These are phyloP conservation scores for Artemisia annua DNA, from an alignment of 129 eudicot species.

Conservation along the genomic window DNA sequence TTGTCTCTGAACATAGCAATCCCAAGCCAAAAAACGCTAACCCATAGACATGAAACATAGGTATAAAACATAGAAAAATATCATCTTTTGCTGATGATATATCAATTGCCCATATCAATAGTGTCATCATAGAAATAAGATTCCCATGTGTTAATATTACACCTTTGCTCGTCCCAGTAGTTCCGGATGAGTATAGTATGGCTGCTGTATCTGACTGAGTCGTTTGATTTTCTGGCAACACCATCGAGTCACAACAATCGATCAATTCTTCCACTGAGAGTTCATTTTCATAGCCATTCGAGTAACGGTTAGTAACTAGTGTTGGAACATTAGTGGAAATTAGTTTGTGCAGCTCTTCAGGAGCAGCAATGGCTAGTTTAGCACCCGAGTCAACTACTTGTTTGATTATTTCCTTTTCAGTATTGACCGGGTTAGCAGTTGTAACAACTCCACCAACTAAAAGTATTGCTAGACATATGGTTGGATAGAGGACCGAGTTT, in stretches of 20 bases:
- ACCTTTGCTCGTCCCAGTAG: slow-evolving; percentile 80
- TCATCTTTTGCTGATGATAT: slow-evolving; percentile 49
- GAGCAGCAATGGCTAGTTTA: slow-evolving; percentile 52
- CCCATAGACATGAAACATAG: slow-evolving; percentile 79
- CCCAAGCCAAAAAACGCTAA: slow-evolving; percentile 63
- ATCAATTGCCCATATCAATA: slow-evolving; percentile 53
- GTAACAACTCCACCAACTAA: slow-evolving; percentile 65
- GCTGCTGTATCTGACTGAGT: slow-evolving; percentile 69
- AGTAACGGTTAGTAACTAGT: slow-evolving; percentile 41
- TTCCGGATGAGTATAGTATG: slow-evolving; percentile 70
- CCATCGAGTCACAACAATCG: slow-evolving; percentile 38
- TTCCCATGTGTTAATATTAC: slow-evolving; percentile 61
- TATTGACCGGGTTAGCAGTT: slow-evolving; percentile 72
- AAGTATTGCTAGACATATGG: slow-evolving; percentile 63
- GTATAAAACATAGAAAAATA: slow-evolving; percentile 63
- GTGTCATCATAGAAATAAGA: slow-evolving; percentile 40
- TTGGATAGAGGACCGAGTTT: slow-evolving; percentile 64
- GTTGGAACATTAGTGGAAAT: slow-evolving; percentile 42
- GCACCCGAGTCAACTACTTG: slow-evolving; percentile 70
- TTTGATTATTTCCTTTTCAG: slow-evolving; percentile 51
- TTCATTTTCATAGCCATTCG: slow-evolving; percentile 19
- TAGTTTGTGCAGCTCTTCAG: slow-evolving; percentile 52
- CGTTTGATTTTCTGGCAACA: slow-evolving; percentile 32
- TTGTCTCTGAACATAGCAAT: slow-evolving; percentile 46
- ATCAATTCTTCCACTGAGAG: slow-evolving; percentile 55